A percentile compares a stretch with the other conserved stretches of the same genome.
These are phyloP conservation scores for Penicillium janthinellum DNA, from an alignment of 2,329 filamentous ascomycete genomes.

Conservation along the genomic window DNA sequence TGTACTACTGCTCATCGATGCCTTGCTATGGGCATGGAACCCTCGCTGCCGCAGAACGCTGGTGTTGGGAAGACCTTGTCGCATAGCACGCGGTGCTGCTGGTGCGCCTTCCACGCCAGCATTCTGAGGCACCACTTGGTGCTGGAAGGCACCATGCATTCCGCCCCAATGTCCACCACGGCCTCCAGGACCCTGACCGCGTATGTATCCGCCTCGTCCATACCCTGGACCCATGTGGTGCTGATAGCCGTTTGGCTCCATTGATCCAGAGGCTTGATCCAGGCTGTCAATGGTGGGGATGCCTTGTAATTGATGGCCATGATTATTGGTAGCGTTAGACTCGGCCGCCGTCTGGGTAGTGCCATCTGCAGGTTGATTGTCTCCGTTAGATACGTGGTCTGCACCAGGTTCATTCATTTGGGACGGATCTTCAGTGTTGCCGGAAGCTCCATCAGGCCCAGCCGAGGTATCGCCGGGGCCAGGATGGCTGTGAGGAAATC, in stretches of 20 bases:
- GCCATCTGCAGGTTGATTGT: conserved; percentile 16
- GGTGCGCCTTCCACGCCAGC: conserved; percentile 73
- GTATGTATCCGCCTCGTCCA: conserved; percentile 47
- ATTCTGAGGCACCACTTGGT: conserved; percentile 46
- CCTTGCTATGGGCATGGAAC: conserved; percentile 41
- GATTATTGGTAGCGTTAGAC: not conserved
- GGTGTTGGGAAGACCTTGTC: conserved; percentile 82
- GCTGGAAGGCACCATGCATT: conserved; percentile 30
- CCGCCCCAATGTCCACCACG: conserved; percentile 39
- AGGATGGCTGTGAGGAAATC: conserved; percentile 27
- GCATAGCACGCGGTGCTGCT: conserved; percentile 91
- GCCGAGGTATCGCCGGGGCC: not conserved
- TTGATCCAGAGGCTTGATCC: conserved; percentile 15
- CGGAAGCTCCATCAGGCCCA: conserved; percentile 34
- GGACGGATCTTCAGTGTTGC: conserved; percentile 38
- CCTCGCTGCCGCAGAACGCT: conserved; percentile 68
- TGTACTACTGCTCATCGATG: conserved; percentile 17
- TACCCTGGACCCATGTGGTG: conserved; percentile 33
- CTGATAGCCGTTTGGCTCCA: conserved; percentile 32
- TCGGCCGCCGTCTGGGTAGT: conserved; percentile 15
- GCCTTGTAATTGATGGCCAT: conserved; percentile 19
- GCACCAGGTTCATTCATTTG: conserved; percentile 27
- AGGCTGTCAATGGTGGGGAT: conserved; percentile 32
- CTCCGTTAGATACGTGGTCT: conserved; percentile 16
- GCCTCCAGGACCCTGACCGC: conserved; percentile 40